These are phyloP conservation scores for Trichophyton verrucosum DNA, from an alignment of 2,329 filamentous ascomycete genomes.

Conservation along the genomic window DNA sequence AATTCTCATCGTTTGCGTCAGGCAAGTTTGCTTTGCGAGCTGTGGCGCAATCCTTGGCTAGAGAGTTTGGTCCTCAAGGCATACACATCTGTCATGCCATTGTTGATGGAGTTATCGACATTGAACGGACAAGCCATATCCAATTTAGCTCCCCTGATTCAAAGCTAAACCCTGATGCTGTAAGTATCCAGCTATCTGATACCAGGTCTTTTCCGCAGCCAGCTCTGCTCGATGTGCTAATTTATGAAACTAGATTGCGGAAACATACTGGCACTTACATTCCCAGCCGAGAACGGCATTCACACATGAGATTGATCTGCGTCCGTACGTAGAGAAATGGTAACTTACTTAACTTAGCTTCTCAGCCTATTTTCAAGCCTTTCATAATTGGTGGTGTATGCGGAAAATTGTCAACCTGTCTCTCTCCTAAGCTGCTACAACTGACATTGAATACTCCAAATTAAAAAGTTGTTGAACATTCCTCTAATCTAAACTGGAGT, in stretches of 20 bases:
- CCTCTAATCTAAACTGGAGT: neutral
- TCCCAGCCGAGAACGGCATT: constrained; percentile 67
- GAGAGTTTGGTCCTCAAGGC: constrained; percentile 73
- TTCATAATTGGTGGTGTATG: too few species aligned
- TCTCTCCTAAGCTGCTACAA: constrained; percentile 14
- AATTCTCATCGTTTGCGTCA: constrained; percentile 58
- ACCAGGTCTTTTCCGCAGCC: neutral
- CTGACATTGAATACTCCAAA: neutral
- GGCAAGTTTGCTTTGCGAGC: constrained; percentile 71
- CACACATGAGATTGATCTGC: constrained; percentile 67
- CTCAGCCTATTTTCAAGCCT: too few species aligned
- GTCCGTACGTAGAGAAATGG: constrained; percentile 76
- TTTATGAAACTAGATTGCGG: constrained; percentile 53
- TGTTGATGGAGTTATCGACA: constrained; percentile 77
- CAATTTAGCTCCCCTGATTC: constrained; percentile 46
- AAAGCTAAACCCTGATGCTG: constrained; percentile 63
- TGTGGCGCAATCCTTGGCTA: constrained; percentile 60
- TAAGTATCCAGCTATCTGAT: constrained; percentile 35
- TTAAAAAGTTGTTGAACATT: neutral
- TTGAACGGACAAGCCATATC: constrained; percentile 54
- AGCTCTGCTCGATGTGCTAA: neutral
- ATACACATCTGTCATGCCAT: constrained; percentile 74
- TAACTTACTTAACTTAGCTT: constrained; percentile 22
- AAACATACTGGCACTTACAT: constrained; percentile 74
- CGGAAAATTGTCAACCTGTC: too few species aligned